phyloP scores from a whole-genome alignment of 1,284 basidiomycete species.

The Cutaneotrichosporon daszewskae region DNA sequence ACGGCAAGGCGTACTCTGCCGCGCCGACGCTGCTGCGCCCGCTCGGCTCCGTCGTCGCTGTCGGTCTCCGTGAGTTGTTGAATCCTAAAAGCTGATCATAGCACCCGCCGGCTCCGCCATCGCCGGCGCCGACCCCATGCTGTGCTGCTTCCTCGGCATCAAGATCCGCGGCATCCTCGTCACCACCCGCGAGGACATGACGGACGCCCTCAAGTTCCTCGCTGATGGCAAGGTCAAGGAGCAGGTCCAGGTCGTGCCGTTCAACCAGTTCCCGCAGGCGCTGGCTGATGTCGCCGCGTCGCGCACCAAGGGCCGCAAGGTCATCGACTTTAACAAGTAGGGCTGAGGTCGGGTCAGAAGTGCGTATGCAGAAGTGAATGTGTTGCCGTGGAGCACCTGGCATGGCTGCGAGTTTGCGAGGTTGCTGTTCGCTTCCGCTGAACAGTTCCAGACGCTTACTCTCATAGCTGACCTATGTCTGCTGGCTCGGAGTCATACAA shows the following conservation, averaged over 20 bases:
- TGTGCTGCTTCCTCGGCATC: slow-evolving; percentile 45
- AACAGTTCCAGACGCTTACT: too few species aligned
- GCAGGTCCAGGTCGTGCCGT: slow-evolving; percentile 14
- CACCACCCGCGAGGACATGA: slow-evolving; percentile 18
- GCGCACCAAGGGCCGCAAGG: slow-evolving; percentile 13
- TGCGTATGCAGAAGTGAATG: too few species aligned
- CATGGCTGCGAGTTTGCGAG: too few species aligned
- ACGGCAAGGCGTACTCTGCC: slow-evolving; percentile 14
- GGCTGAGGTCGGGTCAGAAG: too few species aligned
- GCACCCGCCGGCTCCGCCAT: slow-evolving; percentile 29
- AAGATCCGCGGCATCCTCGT: slow-evolving; percentile 43
- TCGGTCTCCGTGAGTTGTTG: slow-evolving; percentile 11
- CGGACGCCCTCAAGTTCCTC: slow-evolving; percentile 13
- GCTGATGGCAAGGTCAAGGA: slow-evolving; percentile 17
- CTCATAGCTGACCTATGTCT: too few species aligned
- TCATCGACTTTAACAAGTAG: slow-evolving; percentile 44
- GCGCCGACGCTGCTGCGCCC: slow-evolving; percentile 11
- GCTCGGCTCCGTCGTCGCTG: slow-evolving; percentile 11
- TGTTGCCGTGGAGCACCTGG: too few species aligned
- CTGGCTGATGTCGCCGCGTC: slow-evolving; percentile 9
- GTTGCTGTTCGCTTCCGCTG: too few species aligned
- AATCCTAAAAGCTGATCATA: neutral
- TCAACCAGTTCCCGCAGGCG: slow-evolving; percentile 14
- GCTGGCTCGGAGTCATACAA: too few species aligned
- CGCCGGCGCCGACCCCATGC: slow-evolving; percentile 29